phyloP scores from a whole-genome alignment of 306 rosid species.

The Alnus rubra region DNA sequence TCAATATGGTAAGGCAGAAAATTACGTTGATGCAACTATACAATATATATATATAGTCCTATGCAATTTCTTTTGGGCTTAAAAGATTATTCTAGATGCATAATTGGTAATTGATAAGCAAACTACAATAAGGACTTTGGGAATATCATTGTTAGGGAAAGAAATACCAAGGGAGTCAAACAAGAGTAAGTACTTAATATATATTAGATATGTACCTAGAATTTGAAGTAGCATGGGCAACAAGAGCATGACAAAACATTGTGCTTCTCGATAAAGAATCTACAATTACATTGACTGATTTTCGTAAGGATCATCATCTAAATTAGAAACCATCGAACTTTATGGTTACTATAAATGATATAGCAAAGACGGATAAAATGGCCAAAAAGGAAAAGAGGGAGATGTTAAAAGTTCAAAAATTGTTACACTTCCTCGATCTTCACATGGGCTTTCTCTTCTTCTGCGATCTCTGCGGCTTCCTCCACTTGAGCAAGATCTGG shows the following conservation, averaged over 20 bases:
- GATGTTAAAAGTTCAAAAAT: conserved; percentile 39
- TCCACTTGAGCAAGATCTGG: conserved; percentile 95
- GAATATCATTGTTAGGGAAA: no score
- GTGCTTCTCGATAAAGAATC: conserved; percentile 20
- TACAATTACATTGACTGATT: conserved; percentile 47
- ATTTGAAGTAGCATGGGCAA: conserved; percentile 1
- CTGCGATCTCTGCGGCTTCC: conserved; percentile 71
- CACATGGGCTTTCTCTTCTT: conserved; percentile 79
- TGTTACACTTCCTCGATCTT: conserved; percentile 36
- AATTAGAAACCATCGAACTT: conserved; percentile 27
- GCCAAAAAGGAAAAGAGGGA: conserved; percentile 15
- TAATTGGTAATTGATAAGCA: no score
- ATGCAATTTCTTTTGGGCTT: no score
- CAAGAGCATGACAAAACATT: conserved; percentile 5
- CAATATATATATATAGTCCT: no score
- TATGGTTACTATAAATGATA: conserved; percentile 17
- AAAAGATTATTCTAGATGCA: no score
- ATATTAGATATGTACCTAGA: not conserved
- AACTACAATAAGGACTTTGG: no score
- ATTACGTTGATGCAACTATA: no score
- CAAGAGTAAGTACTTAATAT: no score
- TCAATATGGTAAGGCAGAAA: no score
- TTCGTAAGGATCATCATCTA: conserved; percentile 33
- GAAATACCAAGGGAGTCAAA: no score
- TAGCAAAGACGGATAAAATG: conserved; percentile 13